These are phyloP conservation scores for Cucurbita ficifolia DNA, from an alignment of 306 rosid genomes.

Conservation along the genomic window DNA sequence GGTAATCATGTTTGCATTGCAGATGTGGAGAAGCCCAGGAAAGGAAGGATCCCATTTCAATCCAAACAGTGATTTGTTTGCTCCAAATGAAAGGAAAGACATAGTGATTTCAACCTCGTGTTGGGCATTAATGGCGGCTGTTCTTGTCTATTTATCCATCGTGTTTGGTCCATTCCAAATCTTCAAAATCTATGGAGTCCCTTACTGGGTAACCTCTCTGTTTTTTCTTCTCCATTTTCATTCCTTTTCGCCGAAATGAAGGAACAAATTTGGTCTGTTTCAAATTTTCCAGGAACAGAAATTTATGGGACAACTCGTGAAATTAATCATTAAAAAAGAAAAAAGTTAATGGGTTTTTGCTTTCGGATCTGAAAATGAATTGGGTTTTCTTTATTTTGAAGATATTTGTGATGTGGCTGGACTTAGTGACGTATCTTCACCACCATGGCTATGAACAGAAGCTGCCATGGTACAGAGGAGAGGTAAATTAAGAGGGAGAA, in stretches of 20 bases:
- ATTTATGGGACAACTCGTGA: neutral
- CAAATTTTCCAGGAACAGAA: too few relatives aligned
- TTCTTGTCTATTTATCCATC: conserved; percentile 31
- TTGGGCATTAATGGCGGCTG: conserved; percentile 48
- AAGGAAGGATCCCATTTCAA: conserved; percentile 85
- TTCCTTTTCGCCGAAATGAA: neutral
- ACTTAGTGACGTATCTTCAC: conserved; percentile 81
- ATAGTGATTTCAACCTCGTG: conserved; percentile 55
- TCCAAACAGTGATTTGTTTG: conserved; percentile 59
- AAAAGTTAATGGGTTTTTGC: neutral
- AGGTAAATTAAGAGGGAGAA: conserved; percentile 29
- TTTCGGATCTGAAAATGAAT: neutral
- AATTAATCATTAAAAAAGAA: neutral
- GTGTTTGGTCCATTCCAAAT: conserved; percentile 37
- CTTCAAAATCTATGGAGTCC: conserved; percentile 55
- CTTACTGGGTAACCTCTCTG: conserved; percentile 48
- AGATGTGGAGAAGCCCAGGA: conserved; percentile 95
- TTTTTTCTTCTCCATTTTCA: neutral
- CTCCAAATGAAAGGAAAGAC: conserved; percentile 44
- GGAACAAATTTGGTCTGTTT: neutral
- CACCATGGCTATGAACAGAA: conserved; percentile 80
- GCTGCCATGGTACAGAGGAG: conserved; percentile 96
- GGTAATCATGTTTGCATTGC: neutral
- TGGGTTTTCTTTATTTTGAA: conserved; percentile 2
- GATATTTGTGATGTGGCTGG: conserved; percentile 82